A percentile compares a stretch with the other conserved stretches of the same genome.
Conservation (phyloP, 2,329 filamentous ascomycete genomes). For the Cadophora luteo-olivacea region DNA sequence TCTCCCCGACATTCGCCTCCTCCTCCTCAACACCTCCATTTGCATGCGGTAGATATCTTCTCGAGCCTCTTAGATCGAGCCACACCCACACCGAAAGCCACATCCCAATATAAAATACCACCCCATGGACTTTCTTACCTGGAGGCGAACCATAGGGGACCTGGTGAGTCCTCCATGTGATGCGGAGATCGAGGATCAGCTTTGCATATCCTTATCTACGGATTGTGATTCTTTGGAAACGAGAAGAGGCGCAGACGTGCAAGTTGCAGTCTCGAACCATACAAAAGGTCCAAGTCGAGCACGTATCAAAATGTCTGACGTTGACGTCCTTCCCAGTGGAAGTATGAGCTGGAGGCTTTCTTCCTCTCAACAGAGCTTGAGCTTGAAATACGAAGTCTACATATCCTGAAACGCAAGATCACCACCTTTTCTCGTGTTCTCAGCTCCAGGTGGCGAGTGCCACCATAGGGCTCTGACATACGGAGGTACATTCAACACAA, state of each 20-base stretch:
- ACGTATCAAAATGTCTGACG: not conserved
- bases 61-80: no score
- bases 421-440: not conserved
- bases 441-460: not conserved
- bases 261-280: not conserved
- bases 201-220: not conserved
- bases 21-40: not conserved
- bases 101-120: no score
- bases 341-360: not conserved
- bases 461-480: not conserved
- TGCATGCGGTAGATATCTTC: no score
- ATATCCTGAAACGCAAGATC: not conserved
- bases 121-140: no score
- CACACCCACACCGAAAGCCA: not conserved
- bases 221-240: not conserved
- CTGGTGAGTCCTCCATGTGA: not conserved
- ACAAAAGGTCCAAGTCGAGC: not conserved
- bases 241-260: not conserved
- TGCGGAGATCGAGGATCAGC: conserved; percentile 11
- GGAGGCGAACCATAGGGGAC: not conserved
- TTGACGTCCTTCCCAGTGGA: not conserved
- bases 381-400: conserved; percentile 9
- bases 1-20: not conserved
- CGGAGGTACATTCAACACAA: no score
- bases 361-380: not conserved